Base-by-base conservation (phyloP, 176 grass and related monocot species). In the Oryza punctata region DNA sequence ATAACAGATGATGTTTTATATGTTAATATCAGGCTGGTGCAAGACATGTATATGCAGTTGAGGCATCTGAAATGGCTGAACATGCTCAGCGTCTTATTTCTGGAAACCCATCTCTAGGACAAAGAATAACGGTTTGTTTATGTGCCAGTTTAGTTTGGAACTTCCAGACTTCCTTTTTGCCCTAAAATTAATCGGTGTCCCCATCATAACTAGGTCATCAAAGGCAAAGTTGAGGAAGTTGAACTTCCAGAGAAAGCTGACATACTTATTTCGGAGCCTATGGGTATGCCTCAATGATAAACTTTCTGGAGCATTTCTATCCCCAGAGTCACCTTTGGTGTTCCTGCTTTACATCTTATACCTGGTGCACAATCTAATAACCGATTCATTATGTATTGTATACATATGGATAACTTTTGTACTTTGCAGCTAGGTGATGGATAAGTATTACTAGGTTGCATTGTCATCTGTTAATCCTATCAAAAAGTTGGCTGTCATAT, bases 241-340 rank as follows among this genome's bases (percentile, higher is more conserved):
- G 93, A 99, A 63, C 92, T 99, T 86, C 97, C 97, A 78, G 97
- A 94, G 76, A 99, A 99, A 85, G 97, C 97, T 75, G 97, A 99
- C 74, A 96, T 99, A 87, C 71, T 99, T 45, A 99, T 99, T 37
- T 99, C 97, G 1, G 97, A 99, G 67, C 97, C 97, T 50, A 99
- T 99, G 97, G 97, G 97, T 99, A 88, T 78, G 65, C 2, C 65
- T 84, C 32, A 73, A 1, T 54, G 63, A 18, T 79, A 16, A n/a
- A 21, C 75, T 80, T 86, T 47, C 65, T 77, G n/a, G 2, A 79
- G 13, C 52, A 63, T 69, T 37, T 80, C 14, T 52, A 30, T 79
- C 69, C n/a, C 5, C 59, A 87, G 2, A 83, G 30, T 6, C 40
- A 46, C 0, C 30, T 27, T 19, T 70, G 4, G 24, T 71, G 41